phyloP scores from a whole-genome alignment of 2,329 filamentous ascomycete genomes.

The Claviceps cyperi region DNA sequence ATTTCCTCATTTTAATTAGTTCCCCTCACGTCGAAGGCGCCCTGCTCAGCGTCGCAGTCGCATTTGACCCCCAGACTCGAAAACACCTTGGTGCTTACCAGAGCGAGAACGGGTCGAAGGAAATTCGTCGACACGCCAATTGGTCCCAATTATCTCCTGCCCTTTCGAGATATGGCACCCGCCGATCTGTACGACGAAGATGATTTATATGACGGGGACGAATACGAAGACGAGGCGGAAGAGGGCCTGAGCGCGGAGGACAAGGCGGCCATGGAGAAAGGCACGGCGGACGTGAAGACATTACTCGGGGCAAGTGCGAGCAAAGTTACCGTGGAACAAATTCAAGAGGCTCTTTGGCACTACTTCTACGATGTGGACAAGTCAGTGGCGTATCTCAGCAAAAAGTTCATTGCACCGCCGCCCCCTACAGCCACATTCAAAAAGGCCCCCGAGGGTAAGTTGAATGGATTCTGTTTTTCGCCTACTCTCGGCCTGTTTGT shows the following conservation, averaged over 20 bases:
- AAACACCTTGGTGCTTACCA: background rate
- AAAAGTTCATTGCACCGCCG: conserved; percentile 36
- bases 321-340: conserved; percentile 48
- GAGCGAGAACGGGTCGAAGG: background rate
- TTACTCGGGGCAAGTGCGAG: conserved; percentile 45
- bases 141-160: background rate
- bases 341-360: conserved; percentile 85
- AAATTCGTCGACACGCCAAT: background rate
- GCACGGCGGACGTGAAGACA: conserved; percentile 50
- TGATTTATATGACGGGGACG: conserved; percentile 33
- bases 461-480: conserved; percentile 18
- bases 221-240: conserved; percentile 29
- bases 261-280: conserved; percentile 40
- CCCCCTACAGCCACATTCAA: conserved; percentile 19
- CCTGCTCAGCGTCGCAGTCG: background rate
- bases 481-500: conserved; percentile 12
- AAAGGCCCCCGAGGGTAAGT: conserved; percentile 29
- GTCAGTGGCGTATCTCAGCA: conserved; percentile 64
- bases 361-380: conserved; percentile 92
- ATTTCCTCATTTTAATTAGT: too few relatives aligned
- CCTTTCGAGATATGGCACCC: conserved; percentile 10
- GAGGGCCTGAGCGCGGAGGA: conserved; percentile 35
- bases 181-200: conserved; percentile 32
- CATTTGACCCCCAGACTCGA: background rate
- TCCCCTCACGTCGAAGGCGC: background rate